A percentile compares a stretch with the other conserved stretches of the same genome.
Evolutionary conservation across 768 basidiomycete genomes (phyloP).

Genomic region (Leccinellum albellum): DNA sequence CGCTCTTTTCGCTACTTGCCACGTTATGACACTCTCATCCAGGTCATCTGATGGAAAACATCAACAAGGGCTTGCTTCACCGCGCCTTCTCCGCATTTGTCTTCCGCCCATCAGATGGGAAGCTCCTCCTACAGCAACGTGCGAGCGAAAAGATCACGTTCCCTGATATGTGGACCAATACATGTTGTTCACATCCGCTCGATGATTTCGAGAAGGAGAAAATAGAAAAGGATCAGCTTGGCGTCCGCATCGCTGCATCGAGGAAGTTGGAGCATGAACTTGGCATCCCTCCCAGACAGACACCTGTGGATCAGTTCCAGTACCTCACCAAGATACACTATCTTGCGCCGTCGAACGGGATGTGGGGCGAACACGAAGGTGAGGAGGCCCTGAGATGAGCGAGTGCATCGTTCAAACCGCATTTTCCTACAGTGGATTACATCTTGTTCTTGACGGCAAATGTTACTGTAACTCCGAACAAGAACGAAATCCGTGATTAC

Average conservation of each 20-base stretch:
- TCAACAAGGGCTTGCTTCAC: slow-evolving; percentile 89
- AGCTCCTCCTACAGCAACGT: slow-evolving; percentile 88
- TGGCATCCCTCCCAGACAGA: slow-evolving; percentile 78
- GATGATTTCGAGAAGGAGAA: slow-evolving; percentile 88
- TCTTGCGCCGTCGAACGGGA: slow-evolving; percentile 84
- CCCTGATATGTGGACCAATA: slow-evolving; percentile 99
- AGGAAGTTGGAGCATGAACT: slow-evolving; percentile 96
- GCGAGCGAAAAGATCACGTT: slow-evolving; percentile 99
- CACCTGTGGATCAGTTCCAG: slow-evolving; percentile 81
- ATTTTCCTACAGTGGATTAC: slow-evolving; percentile 77
- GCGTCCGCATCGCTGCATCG: slow-evolving; percentile 87
- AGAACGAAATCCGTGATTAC: slow-evolving; percentile 87
- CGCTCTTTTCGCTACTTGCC: background rate
- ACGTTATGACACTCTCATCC: background rate
- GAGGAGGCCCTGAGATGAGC: slow-evolving; percentile 14
- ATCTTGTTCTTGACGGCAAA: slow-evolving; percentile 92
- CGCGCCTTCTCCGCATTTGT: slow-evolving; percentile 98
- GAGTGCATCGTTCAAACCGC: slow-evolving; percentile 3
- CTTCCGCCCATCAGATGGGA: slow-evolving; percentile 92
- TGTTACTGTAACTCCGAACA: slow-evolving; percentile 76
- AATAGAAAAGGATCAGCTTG: slow-evolving; percentile 69
- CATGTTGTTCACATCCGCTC: slow-evolving; percentile 96
- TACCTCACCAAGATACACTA: slow-evolving; percentile 97
- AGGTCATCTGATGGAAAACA: slow-evolving; percentile 97
- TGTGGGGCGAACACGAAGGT: slow-evolving; percentile 99